Evolutionary conservation across 75 land plant genomes (phyloP).

Genomic region (Larix kaempferi): DNA sequence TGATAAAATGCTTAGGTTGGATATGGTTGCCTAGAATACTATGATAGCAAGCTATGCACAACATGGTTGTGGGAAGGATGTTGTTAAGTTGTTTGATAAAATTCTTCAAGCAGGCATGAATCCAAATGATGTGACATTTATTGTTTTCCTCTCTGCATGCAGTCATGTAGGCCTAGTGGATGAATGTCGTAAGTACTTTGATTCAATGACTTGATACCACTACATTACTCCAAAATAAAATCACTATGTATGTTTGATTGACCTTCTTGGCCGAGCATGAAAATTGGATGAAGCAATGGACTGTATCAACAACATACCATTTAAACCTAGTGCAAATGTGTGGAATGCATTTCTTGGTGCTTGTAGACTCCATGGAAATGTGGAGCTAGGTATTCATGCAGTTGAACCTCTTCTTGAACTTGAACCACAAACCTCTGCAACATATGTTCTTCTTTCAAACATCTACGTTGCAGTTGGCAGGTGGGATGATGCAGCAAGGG

Average conservation of each 20-base stretch:
- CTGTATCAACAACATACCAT: slow-evolving; percentile 45
- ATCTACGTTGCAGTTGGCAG: slow-evolving; percentile 44
- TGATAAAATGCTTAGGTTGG: slow-evolving; percentile 5
- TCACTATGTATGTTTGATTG: slow-evolving; percentile 64
- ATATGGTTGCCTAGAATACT: slow-evolving; percentile 12
- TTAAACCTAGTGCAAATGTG: slow-evolving; percentile 19
- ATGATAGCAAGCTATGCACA: slow-evolving; percentile 6
- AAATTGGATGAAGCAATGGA: slow-evolving; percentile 38
- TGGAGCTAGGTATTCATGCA: slow-evolving; percentile 38
- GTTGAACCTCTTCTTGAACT: slow-evolving; percentile 38
- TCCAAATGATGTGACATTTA: slow-evolving; percentile 64
- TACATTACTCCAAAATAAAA: slow-evolving; percentile 31
- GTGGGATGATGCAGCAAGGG: slow-evolving; percentile 37
- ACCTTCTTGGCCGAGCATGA: slow-evolving; percentile 60
- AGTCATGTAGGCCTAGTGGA: slow-evolving; percentile 57
- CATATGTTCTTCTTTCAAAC: slow-evolving; percentile 52
- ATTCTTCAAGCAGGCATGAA: slow-evolving; percentile 5
- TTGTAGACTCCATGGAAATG: slow-evolving; percentile 38
- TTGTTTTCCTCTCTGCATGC: slow-evolving; percentile 60
- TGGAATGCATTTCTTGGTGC: slow-evolving; percentile 55
- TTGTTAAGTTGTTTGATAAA: too few relatives aligned
- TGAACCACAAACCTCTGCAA: slow-evolving; percentile 30
- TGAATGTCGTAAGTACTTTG: slow-evolving; percentile 38
- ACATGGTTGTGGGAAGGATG: too few relatives aligned
- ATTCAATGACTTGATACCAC: slow-evolving; percentile 26